Conservation (phyloP, 768 basidiomycete species). For the Kwoniella dendrophila region DNA sequence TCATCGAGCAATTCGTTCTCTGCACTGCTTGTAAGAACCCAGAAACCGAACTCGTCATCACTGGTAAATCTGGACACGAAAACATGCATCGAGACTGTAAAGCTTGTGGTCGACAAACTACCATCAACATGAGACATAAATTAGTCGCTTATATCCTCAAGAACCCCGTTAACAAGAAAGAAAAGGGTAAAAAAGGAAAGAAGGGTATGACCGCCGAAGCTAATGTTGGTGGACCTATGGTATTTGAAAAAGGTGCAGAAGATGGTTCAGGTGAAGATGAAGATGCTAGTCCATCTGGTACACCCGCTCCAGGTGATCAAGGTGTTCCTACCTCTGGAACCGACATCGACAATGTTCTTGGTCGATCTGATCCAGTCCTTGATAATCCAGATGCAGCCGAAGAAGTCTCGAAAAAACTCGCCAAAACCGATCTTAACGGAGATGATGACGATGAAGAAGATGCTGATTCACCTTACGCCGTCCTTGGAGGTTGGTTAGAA, state of each 20-base stretch:
- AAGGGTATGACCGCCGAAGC: slow-evolving; percentile 54
- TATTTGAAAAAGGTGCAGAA: slow-evolving; percentile 57
- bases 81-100: slow-evolving; percentile 96
- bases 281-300: slow-evolving; percentile 31
- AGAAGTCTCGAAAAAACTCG: slow-evolving; percentile 69
- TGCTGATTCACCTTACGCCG: slow-evolving; percentile 83
- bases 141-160: slow-evolving; percentile 94
- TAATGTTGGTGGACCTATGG: slow-evolving; percentile 55
- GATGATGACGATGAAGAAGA: slow-evolving; percentile 79
- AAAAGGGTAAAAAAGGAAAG: slow-evolving; percentile 58
- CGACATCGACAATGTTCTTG: slow-evolving; percentile 76
- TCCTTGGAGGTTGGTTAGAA: slow-evolving; percentile 80
- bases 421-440: slow-evolving; percentile 68
- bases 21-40: slow-evolving; percentile 99
- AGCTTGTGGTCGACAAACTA: slow-evolving; percentile 91
- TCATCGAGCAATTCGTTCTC: slow-evolving; percentile 98
- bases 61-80: slow-evolving; percentile 68
- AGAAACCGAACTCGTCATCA: slow-evolving; percentile 91
- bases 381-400: slow-evolving; percentile 61
- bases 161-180: slow-evolving; percentile 91
- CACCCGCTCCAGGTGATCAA: slow-evolving; percentile 11
- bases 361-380: slow-evolving; percentile 60
- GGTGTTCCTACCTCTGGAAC: slow-evolving; percentile 47
- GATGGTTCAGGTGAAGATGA: slow-evolving; percentile 51
- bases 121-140: slow-evolving; percentile 94